Conservation (phyloP, 345 rosid species). For the Balakata baccata region DNA sequence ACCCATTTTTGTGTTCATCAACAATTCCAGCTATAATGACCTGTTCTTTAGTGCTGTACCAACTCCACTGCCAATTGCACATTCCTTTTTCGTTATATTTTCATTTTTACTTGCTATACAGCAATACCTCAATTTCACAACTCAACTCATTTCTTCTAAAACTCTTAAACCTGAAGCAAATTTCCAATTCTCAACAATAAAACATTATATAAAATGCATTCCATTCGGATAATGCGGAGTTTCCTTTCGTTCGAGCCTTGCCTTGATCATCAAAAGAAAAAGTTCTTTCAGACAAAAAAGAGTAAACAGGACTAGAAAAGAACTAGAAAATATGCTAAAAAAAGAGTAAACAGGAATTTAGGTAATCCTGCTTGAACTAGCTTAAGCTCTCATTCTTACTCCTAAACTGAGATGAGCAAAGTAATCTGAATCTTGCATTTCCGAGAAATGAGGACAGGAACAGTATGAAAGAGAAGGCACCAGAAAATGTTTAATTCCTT, state of each 20-base stretch:
- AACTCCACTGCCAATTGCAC: not conserved
- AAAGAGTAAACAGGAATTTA: not conserved
- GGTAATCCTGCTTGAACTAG: not conserved
- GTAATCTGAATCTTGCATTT: constrained; percentile 3
- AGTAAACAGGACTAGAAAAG: too few species aligned
- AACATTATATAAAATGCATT: not conserved
- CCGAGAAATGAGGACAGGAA: constrained; percentile 4
- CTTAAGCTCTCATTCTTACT: not conserved
- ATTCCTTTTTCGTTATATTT: not conserved
- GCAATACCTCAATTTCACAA: not conserved
- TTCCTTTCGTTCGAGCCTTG: too few species aligned
- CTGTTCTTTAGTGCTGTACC: constrained; percentile 4
- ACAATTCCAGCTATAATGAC: constrained; percentile 16
- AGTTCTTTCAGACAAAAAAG: not conserved
- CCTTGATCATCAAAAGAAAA: not conserved
- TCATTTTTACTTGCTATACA: not conserved
- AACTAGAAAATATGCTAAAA: not conserved
- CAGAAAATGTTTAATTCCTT: constrained; percentile 41
- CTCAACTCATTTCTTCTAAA: not conserved
- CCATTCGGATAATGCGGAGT: too few species aligned
- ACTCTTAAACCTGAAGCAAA: not conserved
- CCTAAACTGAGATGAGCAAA: not conserved
- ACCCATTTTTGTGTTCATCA: not conserved
- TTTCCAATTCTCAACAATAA: not conserved
- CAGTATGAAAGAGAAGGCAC: not conserved